Evolutionary conservation across 1,139 yeast genomes (phyloP).

Genomic region (Yamadazyma conglobata): DNA sequence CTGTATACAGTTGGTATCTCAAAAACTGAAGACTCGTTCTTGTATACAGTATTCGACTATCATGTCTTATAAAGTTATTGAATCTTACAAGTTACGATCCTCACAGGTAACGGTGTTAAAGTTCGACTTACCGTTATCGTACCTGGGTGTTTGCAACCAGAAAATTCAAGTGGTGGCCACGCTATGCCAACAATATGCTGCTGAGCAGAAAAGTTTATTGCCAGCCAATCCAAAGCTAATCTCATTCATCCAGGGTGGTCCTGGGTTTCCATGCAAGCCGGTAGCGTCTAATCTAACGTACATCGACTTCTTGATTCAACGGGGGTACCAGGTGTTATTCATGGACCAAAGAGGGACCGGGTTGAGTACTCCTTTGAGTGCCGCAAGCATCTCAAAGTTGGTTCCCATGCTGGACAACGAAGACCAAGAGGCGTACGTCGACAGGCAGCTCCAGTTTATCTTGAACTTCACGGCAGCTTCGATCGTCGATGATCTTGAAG

Average conservation of each 20-base stretch:
- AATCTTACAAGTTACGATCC: constrained; percentile 25
- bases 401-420: constrained; percentile 18
- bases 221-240: constrained; percentile 32
- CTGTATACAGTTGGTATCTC: too few species aligned
- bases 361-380: constrained; percentile 43
- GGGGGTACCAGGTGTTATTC: constrained; percentile 45
- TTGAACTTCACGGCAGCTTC: constrained; percentile 50
- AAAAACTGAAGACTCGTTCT: too few species aligned
- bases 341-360: constrained; percentile 64
- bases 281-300: constrained; percentile 32
- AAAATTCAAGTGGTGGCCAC: constrained; percentile 32
- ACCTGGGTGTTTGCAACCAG: constrained; percentile 11
- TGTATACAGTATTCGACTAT: too few species aligned
- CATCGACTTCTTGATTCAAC: constrained; percentile 36
- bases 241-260: constrained; percentile 56
- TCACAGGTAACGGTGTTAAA: constrained; percentile 25
- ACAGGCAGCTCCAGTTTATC: constrained; percentile 34
- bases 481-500: constrained; percentile 49
- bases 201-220: constrained; percentile 14
- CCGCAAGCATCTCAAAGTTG: constrained; percentile 20
- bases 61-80: constrained; percentile 19
- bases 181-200: constrained; percentile 31
- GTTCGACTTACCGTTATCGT: constrained; percentile 28
- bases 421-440: constrained; percentile 16
- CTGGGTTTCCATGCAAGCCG: constrained; percentile 49